Evolutionary conservation across 2,329 filamentous ascomycete species (phyloP).

Genomic region (Echinosphaeria canescens): DNA sequence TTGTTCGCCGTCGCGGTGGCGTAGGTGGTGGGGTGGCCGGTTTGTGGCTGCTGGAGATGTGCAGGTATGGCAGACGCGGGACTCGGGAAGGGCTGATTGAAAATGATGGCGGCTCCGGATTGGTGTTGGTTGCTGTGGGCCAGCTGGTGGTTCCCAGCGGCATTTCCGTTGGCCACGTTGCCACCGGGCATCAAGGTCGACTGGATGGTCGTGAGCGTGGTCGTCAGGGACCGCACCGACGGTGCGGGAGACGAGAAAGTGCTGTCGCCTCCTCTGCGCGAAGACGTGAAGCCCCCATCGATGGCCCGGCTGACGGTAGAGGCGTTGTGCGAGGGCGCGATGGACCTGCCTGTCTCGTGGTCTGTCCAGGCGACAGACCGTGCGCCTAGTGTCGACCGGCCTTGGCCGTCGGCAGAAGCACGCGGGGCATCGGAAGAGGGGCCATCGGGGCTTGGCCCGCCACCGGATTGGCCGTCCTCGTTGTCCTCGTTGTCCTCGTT

Average conservation of each 20-base stretch:
- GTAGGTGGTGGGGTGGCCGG: constrained; percentile 45
- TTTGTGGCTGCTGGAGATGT: constrained; percentile 31
- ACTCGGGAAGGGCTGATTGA: constrained; percentile 42
- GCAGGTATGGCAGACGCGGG: constrained; percentile 52
- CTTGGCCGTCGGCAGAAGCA: constrained; percentile 33
- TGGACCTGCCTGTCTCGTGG: constrained; percentile 51
- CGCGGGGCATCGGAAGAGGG: constrained; percentile 36
- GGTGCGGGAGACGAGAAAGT: constrained; percentile 71
- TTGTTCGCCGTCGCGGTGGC: constrained; percentile 63
- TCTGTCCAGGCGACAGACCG: constrained; percentile 73
- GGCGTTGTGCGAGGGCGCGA: constrained; percentile 52
- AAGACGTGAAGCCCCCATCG: constrained; percentile 43
- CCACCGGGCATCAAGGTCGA: constrained; percentile 40
- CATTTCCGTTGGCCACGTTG: constrained; percentile 12
- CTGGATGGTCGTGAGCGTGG: constrained; percentile 70
- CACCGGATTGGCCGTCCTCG: no score
- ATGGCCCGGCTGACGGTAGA: constrained; percentile 42
- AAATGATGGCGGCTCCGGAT: constrained; percentile 36
- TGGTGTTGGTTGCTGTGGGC: constrained; percentile 15
- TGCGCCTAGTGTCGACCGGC: constrained; percentile 36
- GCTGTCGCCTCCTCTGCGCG: constrained; percentile 47
- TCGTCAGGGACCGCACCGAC: constrained; percentile 61
- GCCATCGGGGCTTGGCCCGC: no score
- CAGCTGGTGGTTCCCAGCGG: constrained; percentile 4
- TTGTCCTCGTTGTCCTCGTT: no score